Base-by-base conservation (phyloP, 2,329 filamentous ascomycete genomes). In the Pseudogymnoascus sp. region DNA sequence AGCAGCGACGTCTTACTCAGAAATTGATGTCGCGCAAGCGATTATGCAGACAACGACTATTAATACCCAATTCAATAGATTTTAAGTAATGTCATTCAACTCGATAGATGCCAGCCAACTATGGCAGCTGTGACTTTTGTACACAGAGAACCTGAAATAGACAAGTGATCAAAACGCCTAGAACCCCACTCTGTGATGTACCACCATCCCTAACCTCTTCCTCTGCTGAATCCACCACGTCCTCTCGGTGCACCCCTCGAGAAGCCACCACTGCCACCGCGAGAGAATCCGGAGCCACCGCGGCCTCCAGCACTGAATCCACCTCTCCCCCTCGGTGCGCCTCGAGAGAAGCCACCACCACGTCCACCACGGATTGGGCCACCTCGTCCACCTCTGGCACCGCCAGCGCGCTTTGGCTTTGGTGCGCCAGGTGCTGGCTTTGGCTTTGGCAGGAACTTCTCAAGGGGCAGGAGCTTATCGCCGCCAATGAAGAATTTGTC, bases 401-500 rank as follows among this genome's bases (percentile, higher is more conserved):
- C 89, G 69, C 86, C 88, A 53, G 85, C 84, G 71, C 85, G 85
- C 78, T 89, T 89, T 64, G 87, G 81, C 79, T 89, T 91, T 74
- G 78, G 76, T 66, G 87, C 85, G 73, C 89, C 89, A 69, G 82
- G 81, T 36, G 80, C 78, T 61, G 82, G 81, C 82, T 97, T 97
- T 63, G 93, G 93, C 82, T 93, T 96, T 68, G 95, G 95, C 65
- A 97, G 82, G 84, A 99, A 99, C 83, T 89, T 92, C 78, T 99
- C 95, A 71, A 97, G 81, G 50, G 95, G 93, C 66, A 99, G 82
- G 61, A 97, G 86, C 83, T 97, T 99, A 80, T 97, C 95, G 73
- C 88, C 85, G 71, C 89, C 90, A 74, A 97, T 96, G 82, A 88
- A 99, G 80, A 99, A 96, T 81, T 96, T 96, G 83, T 97, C 95